phyloP scores from a whole-genome alignment of 441 rosid species.

The Erodium trifolium region DNA sequence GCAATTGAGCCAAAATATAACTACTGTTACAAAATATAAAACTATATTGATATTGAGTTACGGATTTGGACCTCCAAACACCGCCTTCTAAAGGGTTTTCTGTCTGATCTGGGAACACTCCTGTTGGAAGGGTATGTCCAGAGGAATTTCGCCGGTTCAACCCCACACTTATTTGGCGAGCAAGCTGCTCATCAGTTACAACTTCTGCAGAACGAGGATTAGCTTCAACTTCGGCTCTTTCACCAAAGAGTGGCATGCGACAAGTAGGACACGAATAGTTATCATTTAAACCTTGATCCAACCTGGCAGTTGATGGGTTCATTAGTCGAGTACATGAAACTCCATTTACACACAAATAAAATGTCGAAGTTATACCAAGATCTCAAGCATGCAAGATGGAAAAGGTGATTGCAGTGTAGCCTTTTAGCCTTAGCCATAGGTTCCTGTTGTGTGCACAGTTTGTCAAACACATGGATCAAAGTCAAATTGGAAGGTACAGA shows the following conservation, averaged over 20 bases:
- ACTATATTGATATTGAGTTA: conserved; percentile 22
- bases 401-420: conserved; percentile 85
- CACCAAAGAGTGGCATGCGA: conserved; percentile 88
- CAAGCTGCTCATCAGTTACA: conserved; percentile 68
- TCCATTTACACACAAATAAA: conserved; percentile 17
- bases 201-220: conserved; percentile 38
- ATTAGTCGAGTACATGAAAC: conserved; percentile 25
- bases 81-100: conserved; percentile 55
- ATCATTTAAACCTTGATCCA: conserved; percentile 96
- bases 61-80: conserved; percentile 66
- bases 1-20: no score
- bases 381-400: conserved; percentile 97
- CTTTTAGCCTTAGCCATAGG: conserved; percentile 98
- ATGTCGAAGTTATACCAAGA: conserved; percentile 59
- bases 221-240: conserved; percentile 56
- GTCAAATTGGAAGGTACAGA: conserved; percentile 12
- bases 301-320: conserved; percentile 46
- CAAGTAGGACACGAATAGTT: conserved; percentile 93
- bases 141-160: conserved; percentile 51
- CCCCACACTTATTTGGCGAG: conserved; percentile 57
- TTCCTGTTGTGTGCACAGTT: conserved; percentile 53
- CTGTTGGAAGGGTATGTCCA: conserved; percentile 46
- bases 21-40: no score
- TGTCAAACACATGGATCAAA: conserved; percentile 18
- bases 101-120: conserved; percentile 56